These are phyloP conservation scores for Aspergillus unguis DNA, from an alignment of 2,329 filamentous ascomycete species.

Conservation along the genomic window DNA sequence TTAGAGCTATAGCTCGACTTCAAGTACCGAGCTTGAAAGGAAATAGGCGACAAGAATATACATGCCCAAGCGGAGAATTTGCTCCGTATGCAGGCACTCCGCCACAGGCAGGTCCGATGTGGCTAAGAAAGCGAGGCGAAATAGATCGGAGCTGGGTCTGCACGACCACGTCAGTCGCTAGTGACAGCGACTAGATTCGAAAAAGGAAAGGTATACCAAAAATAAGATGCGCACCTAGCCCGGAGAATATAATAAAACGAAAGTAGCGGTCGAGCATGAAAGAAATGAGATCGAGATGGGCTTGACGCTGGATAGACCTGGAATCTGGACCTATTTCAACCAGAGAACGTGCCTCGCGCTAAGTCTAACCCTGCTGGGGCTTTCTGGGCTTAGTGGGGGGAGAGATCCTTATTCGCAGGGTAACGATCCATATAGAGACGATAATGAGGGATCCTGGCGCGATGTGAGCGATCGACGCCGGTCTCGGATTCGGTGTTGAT, in stretches of 20 bases:
- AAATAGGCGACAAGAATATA: constrained; percentile 12
- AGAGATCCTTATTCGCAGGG: constrained; percentile 17
- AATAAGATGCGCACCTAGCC: constrained; percentile 19
- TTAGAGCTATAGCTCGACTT: constrained; percentile 8
- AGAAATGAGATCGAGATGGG: constrained; percentile 8
- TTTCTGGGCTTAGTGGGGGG: constrained; percentile 13
- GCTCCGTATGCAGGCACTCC: constrained; percentile 32
- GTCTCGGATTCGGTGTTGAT: constrained; percentile 19
- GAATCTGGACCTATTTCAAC: constrained; percentile 25
- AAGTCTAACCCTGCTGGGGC: constrained; percentile 15
- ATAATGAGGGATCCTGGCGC: constrained; percentile 22
- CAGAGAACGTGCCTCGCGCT: constrained; percentile 17
- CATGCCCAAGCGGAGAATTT: constrained; percentile 5
- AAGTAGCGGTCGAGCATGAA: constrained; percentile 8
- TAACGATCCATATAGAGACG: constrained; percentile 20
- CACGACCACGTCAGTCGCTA: constrained; percentile 33
- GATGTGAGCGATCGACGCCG: constrained; percentile 25
- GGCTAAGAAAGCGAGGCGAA: constrained; percentile 19
- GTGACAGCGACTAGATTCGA: constrained; percentile 7
- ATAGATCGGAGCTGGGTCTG: constrained; percentile 21
- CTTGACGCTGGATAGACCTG: constrained; percentile 18
- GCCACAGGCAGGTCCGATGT: constrained; percentile 33
- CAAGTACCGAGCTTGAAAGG: constrained; percentile 6
- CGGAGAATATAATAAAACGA: constrained; percentile 7
- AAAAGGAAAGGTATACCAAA: constrained; percentile 10